Conservation (phyloP, 2,329 filamentous ascomycete genomes). For the Orbilia brochopaga region DNA sequence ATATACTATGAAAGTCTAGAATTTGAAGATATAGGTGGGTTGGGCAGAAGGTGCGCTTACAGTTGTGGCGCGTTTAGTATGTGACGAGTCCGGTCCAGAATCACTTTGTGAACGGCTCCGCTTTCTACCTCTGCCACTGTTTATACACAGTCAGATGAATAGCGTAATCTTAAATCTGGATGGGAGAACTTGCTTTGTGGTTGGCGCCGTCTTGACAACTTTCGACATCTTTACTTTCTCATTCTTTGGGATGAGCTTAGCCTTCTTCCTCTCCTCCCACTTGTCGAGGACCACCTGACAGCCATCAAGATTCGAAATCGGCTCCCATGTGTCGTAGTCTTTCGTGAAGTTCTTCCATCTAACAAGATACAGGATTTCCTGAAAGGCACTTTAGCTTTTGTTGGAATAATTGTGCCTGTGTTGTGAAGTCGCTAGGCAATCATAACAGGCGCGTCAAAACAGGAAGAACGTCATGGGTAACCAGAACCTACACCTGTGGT, state of each 20-base stretch:
- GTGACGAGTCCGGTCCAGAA: slow-evolving; percentile 17
- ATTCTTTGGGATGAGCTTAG: slow-evolving; percentile 7
- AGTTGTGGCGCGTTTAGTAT: slow-evolving; percentile 19
- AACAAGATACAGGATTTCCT: slow-evolving; percentile 35
- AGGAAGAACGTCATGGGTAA: no score
- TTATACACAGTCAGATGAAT: not conserved
- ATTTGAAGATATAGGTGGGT: no score
- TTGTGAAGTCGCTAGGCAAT: not conserved
- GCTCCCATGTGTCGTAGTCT: slow-evolving; percentile 52
- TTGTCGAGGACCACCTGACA: slow-evolving; percentile 31
- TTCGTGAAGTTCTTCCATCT: slow-evolving; percentile 51
- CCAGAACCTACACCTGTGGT: slow-evolving; percentile 11
- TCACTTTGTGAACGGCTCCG: slow-evolving; percentile 36
- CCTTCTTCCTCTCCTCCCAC: slow-evolving; percentile 41
- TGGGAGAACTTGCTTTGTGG: not conserved
- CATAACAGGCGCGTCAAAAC: not conserved
- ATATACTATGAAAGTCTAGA: no score
- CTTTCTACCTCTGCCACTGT: slow-evolving; percentile 16
- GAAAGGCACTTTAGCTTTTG: slow-evolving; percentile 7
- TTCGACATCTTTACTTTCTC: not conserved
- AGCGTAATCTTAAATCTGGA: no score
- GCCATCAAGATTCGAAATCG: slow-evolving; percentile 38
- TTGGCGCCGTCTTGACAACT: not conserved
- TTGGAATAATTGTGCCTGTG: slow-evolving; percentile 22
- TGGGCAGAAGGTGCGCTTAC: no score